phyloP scores from a whole-genome alignment of 495 filamentous ascomycete species.

The Daldinia concentrica region DNA sequence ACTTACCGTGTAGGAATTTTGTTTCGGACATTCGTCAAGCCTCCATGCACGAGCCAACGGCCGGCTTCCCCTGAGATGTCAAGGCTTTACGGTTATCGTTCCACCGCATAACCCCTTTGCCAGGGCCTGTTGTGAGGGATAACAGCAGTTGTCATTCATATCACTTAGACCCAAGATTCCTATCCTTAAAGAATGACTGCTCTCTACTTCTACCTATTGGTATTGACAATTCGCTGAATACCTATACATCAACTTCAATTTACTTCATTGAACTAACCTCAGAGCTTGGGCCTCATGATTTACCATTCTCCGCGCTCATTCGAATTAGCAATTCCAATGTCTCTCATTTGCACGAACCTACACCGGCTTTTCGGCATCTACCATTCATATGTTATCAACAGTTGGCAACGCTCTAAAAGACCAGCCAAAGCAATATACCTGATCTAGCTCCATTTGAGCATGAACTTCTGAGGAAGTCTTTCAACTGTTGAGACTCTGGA shows the following conservation, averaged over 20 bases:
- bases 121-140: constrained; percentile 20
- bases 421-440: background rate
- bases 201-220: background rate
- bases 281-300: background rate
- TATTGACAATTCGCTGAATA: constrained; percentile 1
- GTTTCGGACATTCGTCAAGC: background rate
- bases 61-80: constrained; percentile 14
- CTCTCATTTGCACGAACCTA: background rate
- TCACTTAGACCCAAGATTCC: constrained; percentile 13
- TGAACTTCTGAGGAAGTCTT: background rate
- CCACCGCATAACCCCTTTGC: constrained; percentile 23
- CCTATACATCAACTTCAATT: background rate
- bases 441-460: background rate
- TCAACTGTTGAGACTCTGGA: background rate
- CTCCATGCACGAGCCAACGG: background rate
- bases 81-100: constrained; percentile 6
- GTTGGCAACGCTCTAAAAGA: background rate
- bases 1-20: background rate
- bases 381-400: background rate
- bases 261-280: background rate
- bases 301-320: background rate
- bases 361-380: background rate
- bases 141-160: constrained; percentile 4
- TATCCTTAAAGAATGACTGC: constrained; percentile 1
- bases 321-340: background rate